A percentile compares a stretch with the other conserved stretches of the same genome.
Conservation (phyloP, 2,329 filamentous ascomycete genomes). For the Ophiostoma novo-ulmi region DNA sequence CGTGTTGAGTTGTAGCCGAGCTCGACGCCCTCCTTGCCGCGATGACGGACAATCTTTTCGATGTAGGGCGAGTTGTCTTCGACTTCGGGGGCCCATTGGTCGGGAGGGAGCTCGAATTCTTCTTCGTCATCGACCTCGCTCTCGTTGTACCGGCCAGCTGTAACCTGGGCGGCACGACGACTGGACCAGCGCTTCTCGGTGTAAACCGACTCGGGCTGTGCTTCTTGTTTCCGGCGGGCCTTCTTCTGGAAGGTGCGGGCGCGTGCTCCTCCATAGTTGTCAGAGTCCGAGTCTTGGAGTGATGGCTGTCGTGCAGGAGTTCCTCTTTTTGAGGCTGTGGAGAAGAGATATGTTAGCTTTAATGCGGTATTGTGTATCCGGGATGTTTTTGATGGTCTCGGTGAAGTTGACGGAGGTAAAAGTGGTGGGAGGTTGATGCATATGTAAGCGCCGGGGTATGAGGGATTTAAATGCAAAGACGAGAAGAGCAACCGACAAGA, state of each 20-base stretch:
- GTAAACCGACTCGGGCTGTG: conserved; percentile 56
- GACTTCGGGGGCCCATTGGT: conserved; percentile 62
- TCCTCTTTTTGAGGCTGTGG: conserved; percentile 54
- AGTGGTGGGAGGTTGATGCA: not conserved
- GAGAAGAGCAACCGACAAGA: not conserved
- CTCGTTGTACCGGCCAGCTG: conserved; percentile 59
- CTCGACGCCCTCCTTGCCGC: conserved; percentile 63
- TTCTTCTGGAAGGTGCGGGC: conserved; percentile 67
- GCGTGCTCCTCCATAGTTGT: conserved; percentile 73
- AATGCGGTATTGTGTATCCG: not conserved
- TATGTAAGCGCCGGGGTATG: not conserved
- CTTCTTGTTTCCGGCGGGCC: conserved; percentile 66
- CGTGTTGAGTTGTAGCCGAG: conserved; percentile 52
- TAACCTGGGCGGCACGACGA: conserved; percentile 70
- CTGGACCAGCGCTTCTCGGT: conserved; percentile 89
- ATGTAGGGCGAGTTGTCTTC: conserved; percentile 81
- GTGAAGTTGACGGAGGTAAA: not conserved
- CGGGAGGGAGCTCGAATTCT: conserved; percentile 61
- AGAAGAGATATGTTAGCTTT: conserved; percentile 14
- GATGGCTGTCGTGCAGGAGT: conserved; percentile 52
- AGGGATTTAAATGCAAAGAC: not conserved
- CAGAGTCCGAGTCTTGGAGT: conserved; percentile 61
- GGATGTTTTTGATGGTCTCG: not conserved
- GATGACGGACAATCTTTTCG: conserved; percentile 85
- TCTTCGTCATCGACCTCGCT: conserved; percentile 61